phyloP scores from a whole-genome alignment of 352 stramenopile species.

The Globisporangium recalcitrans region DNA sequence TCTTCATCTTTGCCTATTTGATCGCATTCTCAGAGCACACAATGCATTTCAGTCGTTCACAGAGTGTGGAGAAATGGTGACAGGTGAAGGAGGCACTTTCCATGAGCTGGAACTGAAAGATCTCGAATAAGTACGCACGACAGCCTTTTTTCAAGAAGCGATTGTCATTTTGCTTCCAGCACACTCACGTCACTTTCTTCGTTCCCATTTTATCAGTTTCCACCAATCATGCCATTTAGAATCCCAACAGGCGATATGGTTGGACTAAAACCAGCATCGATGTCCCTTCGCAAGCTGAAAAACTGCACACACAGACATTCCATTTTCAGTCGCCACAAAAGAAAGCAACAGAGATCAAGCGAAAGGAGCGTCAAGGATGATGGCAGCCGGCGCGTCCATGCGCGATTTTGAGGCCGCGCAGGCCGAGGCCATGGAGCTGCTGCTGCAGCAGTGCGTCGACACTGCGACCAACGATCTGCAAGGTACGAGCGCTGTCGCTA shows the following conservation, averaged over 20 bases:
- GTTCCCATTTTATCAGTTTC: constrained; percentile 1
- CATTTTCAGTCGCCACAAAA: background rate
- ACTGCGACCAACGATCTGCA: constrained; percentile 8
- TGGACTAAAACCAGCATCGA: background rate
- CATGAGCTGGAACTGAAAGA: no score
- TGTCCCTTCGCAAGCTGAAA: background rate
- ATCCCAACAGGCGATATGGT: background rate
- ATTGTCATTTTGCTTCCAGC: no score
- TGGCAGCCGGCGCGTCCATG: constrained; percentile 4
- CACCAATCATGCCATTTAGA: background rate
- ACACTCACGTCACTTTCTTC: constrained; percentile 8
- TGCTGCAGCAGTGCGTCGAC: constrained; percentile 48
- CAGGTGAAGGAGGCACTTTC: no score
- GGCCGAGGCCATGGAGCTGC: constrained; percentile 46
- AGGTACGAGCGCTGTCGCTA: background rate
- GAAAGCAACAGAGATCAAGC: background rate
- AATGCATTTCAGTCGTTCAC: no score
- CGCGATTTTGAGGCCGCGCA: constrained; percentile 45
- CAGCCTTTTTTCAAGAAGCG: no score
- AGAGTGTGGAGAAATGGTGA: no score
- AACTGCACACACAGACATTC: background rate
- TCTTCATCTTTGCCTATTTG: no score
- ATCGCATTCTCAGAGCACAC: no score
- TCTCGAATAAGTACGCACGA: no score
- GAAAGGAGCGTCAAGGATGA: background rate